Evolutionary conservation across 805 yeast species (phyloP).

Genomic region (Schwanniomyces yamadae): DNA sequence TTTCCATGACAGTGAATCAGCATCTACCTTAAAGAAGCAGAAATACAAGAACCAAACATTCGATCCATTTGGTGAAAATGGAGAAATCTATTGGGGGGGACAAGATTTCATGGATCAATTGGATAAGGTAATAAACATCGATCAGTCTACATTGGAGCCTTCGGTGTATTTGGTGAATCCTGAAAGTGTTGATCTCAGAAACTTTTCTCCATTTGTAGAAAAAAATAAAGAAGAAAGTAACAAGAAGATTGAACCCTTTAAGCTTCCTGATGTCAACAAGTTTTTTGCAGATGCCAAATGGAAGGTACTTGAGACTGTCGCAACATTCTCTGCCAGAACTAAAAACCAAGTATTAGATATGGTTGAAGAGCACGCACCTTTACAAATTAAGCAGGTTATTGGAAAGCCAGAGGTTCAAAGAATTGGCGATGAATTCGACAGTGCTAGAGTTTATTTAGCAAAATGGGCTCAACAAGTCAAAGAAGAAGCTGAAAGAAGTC

Average conservation of each 20-base stretch:
- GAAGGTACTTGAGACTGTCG: slow-evolving; percentile 82
- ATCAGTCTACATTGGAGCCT: slow-evolving; percentile 68
- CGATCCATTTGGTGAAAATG: slow-evolving; percentile 65
- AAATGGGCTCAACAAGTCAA: slow-evolving; percentile 96
- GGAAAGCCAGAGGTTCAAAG: slow-evolving; percentile 76
- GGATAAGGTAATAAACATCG: slow-evolving; percentile 55
- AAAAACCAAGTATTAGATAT: slow-evolving; percentile 58
- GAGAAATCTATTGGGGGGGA: slow-evolving; percentile 87
- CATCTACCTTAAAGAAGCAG: slow-evolving; percentile 67
- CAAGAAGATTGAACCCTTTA: slow-evolving; percentile 18
- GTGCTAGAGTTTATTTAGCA: slow-evolving; percentile 88
- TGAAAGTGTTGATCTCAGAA: slow-evolving; percentile 58
- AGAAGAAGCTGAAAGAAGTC: slow-evolving; percentile 74
- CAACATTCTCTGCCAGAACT: slow-evolving; percentile 60
- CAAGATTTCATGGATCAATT: slow-evolving; percentile 64
- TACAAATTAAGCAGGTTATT: slow-evolving; percentile 55
- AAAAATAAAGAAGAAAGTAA: slow-evolving; percentile 4
- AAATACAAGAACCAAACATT: slow-evolving; percentile 60
- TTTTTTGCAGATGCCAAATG: slow-evolving; percentile 73
- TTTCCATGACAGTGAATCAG: slow-evolving; percentile 87
- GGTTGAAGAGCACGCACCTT: slow-evolving; percentile 64
- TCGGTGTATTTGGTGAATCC: slow-evolving; percentile 80
- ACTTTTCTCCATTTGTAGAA: slow-evolving; percentile 45
- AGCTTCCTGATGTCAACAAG: slow-evolving; percentile 42
- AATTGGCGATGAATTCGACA: slow-evolving; percentile 87